A percentile compares a stretch with the other conserved stretches of the same genome.
Evolutionary conservation across 2,329 filamentous ascomycete genomes (phyloP).

Genomic region (Ilyonectria destructans): DNA sequence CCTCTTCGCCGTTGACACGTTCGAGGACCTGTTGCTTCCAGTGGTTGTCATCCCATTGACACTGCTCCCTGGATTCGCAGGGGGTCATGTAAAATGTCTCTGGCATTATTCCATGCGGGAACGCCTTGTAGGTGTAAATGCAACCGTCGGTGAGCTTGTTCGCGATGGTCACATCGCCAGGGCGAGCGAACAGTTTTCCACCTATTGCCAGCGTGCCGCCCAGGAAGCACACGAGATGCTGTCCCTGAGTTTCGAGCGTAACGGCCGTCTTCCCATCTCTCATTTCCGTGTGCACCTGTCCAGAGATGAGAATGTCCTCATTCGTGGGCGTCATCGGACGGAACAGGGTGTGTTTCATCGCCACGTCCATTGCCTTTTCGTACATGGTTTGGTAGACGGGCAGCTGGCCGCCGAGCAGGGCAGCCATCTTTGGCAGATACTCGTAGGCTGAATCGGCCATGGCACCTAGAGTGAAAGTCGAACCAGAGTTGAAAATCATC

Average conservation of each 20-base stretch:
- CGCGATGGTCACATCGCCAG: conserved; percentile 61
- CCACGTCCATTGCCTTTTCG: conserved; percentile 68
- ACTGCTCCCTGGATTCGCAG: conserved; percentile 56
- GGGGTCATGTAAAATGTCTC: conserved; percentile 63
- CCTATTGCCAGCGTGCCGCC: conserved; percentile 68
- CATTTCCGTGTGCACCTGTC: conserved; percentile 48
- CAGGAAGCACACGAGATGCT: conserved; percentile 67
- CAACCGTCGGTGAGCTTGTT: conserved; percentile 66
- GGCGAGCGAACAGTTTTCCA: conserved; percentile 60
- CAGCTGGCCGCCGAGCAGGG: conserved; percentile 70
- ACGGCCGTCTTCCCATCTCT: conserved; percentile 36
- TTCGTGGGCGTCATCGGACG: conserved; percentile 72
- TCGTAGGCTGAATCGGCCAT: conserved; percentile 77
- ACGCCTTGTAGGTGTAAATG: conserved; percentile 66
- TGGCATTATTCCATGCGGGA: conserved; percentile 68
- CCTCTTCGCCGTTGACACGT: conserved; percentile 44
- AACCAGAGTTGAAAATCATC: conserved; percentile 43
- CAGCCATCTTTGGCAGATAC: conserved; percentile 92
- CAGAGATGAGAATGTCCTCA: conserved; percentile 71
- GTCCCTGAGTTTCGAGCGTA: conserved; percentile 54
- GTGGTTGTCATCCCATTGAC: conserved; percentile 54
- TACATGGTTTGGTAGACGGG: conserved; percentile 72
- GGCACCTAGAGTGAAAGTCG: conserved; percentile 66
- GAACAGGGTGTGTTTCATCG: conserved; percentile 73
- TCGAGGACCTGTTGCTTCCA: conserved; percentile 56